Evolutionary conservation across 1,284 basidiomycete genomes (phyloP), one percentile per base, ranked within the genome.

Genomic region (Phlebopus sp.): DNA sequence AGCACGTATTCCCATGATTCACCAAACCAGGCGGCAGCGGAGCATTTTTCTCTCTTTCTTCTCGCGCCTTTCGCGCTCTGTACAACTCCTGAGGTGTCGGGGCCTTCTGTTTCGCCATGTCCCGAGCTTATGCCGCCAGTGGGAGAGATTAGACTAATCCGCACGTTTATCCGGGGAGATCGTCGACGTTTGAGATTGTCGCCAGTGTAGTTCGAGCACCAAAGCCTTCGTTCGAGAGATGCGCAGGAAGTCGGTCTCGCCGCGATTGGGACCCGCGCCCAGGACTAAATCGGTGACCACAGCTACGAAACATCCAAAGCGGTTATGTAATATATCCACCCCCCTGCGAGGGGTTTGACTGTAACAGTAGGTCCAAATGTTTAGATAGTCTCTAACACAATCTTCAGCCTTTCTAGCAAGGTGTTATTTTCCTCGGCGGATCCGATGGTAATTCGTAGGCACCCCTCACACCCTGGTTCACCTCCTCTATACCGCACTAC

Each of bases 1-100:
- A 95, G 69, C 92, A 94, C 0, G 91, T 93, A 69, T 94, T 94
- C 37, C 90, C 90, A 71, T 92, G 86, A 66, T 93, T 93, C 55
- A 86, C 66, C 30, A 93, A 76, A 1, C 91, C 91, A 4, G 87
- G 84, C 0, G 85, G 86, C 8, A 87, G 69, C 43, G 75, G 72
- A 0, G 81, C 81, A 5, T 69, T 64, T 57, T 67, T 71, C 60
- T 85, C 84, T 39, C 71, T 69, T 55, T 86, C 83, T 61, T 86
- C 84, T 57, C 76, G 72, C 49, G 75, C 73, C 57, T 75, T 82
- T 45, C 76, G 69, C 21, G 77, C 78, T 52, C 64, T 67, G 66
- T 84, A 83, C 32, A 81, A 51, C 57, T 88, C 85, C 63, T 85
- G 83, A 1, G 82, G 76, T 11, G 81, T 79, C 1, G 68, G 73